These are phyloP conservation scores for Aspergillus versicolor DNA, from an alignment of 2,329 filamentous ascomycete genomes.

Conservation along the genomic window DNA sequence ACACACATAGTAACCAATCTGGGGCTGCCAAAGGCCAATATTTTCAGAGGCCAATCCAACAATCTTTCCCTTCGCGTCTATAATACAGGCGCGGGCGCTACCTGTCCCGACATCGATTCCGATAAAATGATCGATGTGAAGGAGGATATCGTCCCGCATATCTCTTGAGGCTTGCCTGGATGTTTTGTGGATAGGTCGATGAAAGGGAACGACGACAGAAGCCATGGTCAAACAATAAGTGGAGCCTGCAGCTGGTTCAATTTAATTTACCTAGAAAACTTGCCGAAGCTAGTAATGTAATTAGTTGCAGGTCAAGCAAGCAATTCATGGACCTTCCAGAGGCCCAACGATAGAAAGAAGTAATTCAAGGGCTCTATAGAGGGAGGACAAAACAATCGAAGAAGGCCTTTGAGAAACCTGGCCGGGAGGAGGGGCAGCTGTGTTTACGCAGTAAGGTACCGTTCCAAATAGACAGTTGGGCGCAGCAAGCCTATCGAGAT, in stretches of 20 bases:
- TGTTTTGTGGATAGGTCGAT: conserved; percentile 30
- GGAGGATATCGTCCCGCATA: conserved; percentile 57
- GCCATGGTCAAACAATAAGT: conserved; percentile 23
- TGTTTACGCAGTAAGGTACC: neutral
- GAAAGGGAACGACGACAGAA: conserved; percentile 29
- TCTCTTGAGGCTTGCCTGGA: conserved; percentile 42
- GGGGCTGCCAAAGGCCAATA: conserved; percentile 77
- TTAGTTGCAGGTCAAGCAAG: neutral
- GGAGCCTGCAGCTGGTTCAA: neutral
- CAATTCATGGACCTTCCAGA: neutral
- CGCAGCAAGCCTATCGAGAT: neutral
- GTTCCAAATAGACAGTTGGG: neutral
- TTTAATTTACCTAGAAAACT: neutral
- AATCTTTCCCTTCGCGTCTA: conserved; percentile 88
- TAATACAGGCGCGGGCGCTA: conserved; percentile 91
- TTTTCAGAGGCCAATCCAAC: conserved; percentile 68
- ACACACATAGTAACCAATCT: conserved; percentile 70
- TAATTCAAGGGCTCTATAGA: neutral
- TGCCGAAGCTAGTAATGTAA: neutral
- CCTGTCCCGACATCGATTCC: conserved; percentile 97
- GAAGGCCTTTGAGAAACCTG: neutral
- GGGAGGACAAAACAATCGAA: neutral
- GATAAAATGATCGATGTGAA: conserved; percentile 64
- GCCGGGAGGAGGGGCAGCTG: neutral
- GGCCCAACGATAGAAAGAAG: neutral